A percentile compares a stretch with the other conserved stretches of the same genome.
Conservation (phyloP, 305 asterid genomes). For the Withania somnifera region DNA sequence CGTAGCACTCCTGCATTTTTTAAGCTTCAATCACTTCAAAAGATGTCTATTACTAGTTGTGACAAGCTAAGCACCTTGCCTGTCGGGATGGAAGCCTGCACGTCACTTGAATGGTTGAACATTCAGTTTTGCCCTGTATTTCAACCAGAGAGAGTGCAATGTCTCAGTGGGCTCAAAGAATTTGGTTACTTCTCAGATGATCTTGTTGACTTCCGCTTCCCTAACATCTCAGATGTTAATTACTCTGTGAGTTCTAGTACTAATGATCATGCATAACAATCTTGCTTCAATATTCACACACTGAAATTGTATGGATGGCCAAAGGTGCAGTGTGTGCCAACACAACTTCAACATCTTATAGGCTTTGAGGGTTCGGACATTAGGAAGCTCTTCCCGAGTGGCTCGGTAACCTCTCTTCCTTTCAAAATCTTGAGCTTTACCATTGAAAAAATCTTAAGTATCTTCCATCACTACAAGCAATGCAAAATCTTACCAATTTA, state of each 20-base stretch:
- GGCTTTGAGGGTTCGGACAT: background rate
- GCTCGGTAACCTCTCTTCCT: background rate
- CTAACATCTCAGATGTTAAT: background rate
- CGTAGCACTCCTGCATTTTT: no score
- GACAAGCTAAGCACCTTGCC: background rate
- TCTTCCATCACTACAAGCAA: background rate
- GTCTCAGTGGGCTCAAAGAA: background rate
- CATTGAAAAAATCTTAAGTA: background rate
- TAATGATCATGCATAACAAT: no score
- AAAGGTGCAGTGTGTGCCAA: background rate
- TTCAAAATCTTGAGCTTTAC: background rate
- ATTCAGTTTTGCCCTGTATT: background rate
- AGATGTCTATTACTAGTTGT: no score
- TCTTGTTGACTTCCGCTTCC: background rate
- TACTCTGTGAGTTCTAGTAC: no score
- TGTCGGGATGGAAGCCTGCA: background rate
- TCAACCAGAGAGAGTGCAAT: background rate
- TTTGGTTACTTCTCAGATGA: background rate
- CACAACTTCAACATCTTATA: background rate
- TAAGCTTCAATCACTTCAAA: no score
- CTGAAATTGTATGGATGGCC: background rate
- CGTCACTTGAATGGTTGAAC: background rate
- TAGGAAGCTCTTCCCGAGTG: conserved; percentile 6
- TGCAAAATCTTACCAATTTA: background rate
- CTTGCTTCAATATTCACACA: background rate